Percentiles rank a stretch among this genome's conserved stretches.
phyloP scores from a whole-genome alignment of 306 rosid species.

The Cyamopsis tetragonoloba region DNA sequence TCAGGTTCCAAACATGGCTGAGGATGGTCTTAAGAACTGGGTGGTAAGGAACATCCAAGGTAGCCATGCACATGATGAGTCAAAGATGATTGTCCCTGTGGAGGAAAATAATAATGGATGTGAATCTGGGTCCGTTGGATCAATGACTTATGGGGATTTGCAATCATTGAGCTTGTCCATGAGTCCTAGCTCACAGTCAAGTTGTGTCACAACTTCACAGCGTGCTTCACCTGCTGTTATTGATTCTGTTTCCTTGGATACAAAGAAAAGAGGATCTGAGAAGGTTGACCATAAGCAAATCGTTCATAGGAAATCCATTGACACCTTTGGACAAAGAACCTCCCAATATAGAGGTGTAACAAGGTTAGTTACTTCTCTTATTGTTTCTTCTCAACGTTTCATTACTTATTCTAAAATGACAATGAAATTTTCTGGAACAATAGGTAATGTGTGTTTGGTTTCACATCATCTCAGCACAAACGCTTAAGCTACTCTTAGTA shows the following conservation, averaged over 20 bases:
- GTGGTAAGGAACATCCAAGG: slow-evolving; percentile 38
- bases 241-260: slow-evolving; percentile 51
- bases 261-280: slow-evolving; percentile 72
- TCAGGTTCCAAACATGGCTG: slow-evolving; percentile 37
- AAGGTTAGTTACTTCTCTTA: slow-evolving; percentile 50
- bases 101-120: slow-evolving; percentile 55
- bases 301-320: slow-evolving; percentile 83
- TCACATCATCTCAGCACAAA: too few species aligned
- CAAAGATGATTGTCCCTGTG: slow-evolving; percentile 46
- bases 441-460: too few species aligned
- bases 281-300: slow-evolving; percentile 63
- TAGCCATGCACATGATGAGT: slow-evolving; percentile 31
- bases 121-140: slow-evolving; percentile 49
- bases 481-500: too few species aligned
- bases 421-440: not conserved
- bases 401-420: not conserved
- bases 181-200: slow-evolving; percentile 87
- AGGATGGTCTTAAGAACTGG: slow-evolving; percentile 54
- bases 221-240: slow-evolving; percentile 41
- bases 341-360: slow-evolving; percentile 92
- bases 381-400: not conserved
- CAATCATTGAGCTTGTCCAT: slow-evolving; percentile 70
- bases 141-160: slow-evolving; percentile 62
- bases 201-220: slow-evolving; percentile 65
- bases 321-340: slow-evolving; percentile 91